Percentiles rank a stretch among this genome's conserved stretches.
Conservation (phyloP, 257 asterid species). For the Galeopsis tetrahit region DNA sequence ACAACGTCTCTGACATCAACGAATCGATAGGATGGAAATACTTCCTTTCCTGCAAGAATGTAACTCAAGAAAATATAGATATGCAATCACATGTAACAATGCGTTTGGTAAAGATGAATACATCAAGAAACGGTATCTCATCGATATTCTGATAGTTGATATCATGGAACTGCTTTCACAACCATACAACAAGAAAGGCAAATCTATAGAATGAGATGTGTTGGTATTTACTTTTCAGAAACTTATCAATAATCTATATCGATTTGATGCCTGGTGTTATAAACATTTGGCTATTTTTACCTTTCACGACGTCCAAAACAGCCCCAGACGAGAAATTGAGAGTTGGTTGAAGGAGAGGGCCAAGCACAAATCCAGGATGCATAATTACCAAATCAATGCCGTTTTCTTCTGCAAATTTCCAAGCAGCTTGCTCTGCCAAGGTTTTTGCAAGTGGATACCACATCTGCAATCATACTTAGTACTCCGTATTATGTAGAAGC, state of each 20-base stretch:
- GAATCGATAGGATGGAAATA: constrained; percentile 10
- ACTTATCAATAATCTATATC: background rate
- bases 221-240: background rate
- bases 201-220: background rate
- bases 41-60: background rate
- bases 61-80: background rate
- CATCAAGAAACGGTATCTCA: background rate
- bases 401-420: constrained; percentile 48
- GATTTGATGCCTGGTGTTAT: too few species aligned
- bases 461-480: constrained; percentile 21
- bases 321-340: constrained; percentile 29
- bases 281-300: background rate
- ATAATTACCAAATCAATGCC: constrained; percentile 48
- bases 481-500: background rate
- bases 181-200: background rate
- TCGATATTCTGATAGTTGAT: background rate
- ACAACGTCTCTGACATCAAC: constrained; percentile 55
- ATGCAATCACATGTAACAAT: background rate
- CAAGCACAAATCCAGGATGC: constrained; percentile 46
- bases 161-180: background rate
- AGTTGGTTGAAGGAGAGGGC: constrained; percentile 56
- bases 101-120: background rate
- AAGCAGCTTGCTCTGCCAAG: constrained; percentile 62
- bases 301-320: background rate
- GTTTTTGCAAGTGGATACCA: constrained; percentile 48